Evolutionary conservation across 306 rosid genomes (phyloP).

Genomic region (Cucumis cinereus): DNA sequence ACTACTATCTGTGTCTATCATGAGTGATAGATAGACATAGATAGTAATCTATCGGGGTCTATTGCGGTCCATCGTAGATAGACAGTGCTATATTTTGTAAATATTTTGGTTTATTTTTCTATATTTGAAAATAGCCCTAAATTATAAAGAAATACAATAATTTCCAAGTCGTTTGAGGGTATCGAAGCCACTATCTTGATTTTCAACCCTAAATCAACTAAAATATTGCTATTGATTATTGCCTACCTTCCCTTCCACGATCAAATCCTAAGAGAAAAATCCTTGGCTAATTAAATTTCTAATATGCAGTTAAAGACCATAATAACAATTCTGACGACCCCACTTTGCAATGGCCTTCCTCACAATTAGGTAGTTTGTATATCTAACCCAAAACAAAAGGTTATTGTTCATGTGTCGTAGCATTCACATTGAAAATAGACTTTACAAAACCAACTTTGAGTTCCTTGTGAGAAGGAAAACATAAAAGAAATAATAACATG

Average conservation of each 20-base stretch:
- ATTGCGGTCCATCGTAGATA: too few species aligned
- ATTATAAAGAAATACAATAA: neutral
- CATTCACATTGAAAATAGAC: neutral
- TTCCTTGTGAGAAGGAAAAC: neutral
- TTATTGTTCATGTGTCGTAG: neutral
- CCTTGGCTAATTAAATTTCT: neutral
- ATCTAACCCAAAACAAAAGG: neutral
- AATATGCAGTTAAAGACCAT: neutral
- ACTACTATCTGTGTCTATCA: too few species aligned
- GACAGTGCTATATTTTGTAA: too few species aligned
- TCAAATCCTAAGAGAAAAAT: neutral
- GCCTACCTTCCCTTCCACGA: neutral
- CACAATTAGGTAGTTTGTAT: neutral
- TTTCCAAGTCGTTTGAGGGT: neutral
- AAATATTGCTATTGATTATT: neutral
- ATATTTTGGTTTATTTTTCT: too few species aligned
- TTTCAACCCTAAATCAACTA: neutral
- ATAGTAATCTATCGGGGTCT: too few species aligned
- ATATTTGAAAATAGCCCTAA: too few species aligned
- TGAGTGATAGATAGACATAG: too few species aligned
- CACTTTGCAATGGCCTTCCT: neutral
- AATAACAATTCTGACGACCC: neutral
- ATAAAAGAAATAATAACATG: neutral
- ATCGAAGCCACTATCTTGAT: neutral
- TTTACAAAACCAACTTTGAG: neutral